phyloP scores from a whole-genome alignment of 2,329 filamentous ascomycete species.

The Exserohilum turcica region DNA sequence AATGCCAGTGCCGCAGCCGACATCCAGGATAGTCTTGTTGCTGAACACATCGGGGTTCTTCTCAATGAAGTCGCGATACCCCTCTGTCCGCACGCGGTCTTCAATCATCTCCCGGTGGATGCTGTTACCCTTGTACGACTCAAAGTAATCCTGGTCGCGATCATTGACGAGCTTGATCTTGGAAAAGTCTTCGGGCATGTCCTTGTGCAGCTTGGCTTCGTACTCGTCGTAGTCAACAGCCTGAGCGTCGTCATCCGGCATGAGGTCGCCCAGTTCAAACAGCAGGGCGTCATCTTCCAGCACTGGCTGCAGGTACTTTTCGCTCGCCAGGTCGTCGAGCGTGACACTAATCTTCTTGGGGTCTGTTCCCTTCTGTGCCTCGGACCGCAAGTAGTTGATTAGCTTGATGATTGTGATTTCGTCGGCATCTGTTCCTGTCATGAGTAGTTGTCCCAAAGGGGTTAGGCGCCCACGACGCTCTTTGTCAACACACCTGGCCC shows the following conservation, averaged over 20 bases:
- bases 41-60: constrained; percentile 85
- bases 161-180: constrained; percentile 45
- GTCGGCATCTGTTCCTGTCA: constrained; percentile 29
- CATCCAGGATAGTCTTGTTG: constrained; percentile 85
- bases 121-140: constrained; percentile 67
- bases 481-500: constrained; percentile 31
- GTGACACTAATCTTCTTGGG: constrained; percentile 60
- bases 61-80: constrained; percentile 95
- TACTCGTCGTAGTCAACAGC: constrained; percentile 42
- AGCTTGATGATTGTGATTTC: constrained; percentile 43
- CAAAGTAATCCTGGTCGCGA: constrained; percentile 66
- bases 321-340: constrained; percentile 69
- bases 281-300: constrained; percentile 89
- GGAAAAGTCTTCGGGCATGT: constrained; percentile 40
- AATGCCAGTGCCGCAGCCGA: constrained; percentile 83
- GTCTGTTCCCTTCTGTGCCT: constrained; percentile 46
- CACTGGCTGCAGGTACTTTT: constrained; percentile 80
- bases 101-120: constrained; percentile 98
- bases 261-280: constrained; percentile 81
- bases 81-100: constrained; percentile 83
- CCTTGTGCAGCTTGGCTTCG: constrained; percentile 50
- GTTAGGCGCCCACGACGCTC: constrained; percentile 12
- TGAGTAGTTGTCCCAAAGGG: constrained; percentile 26
- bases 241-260: constrained; percentile 35
- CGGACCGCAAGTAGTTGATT: constrained; percentile 56